Percentiles rank a stretch among this genome's conserved stretches.
Evolutionary conservation across 2,329 filamentous ascomycete genomes (phyloP).

Genomic region (Metarhizium sp.): DNA sequence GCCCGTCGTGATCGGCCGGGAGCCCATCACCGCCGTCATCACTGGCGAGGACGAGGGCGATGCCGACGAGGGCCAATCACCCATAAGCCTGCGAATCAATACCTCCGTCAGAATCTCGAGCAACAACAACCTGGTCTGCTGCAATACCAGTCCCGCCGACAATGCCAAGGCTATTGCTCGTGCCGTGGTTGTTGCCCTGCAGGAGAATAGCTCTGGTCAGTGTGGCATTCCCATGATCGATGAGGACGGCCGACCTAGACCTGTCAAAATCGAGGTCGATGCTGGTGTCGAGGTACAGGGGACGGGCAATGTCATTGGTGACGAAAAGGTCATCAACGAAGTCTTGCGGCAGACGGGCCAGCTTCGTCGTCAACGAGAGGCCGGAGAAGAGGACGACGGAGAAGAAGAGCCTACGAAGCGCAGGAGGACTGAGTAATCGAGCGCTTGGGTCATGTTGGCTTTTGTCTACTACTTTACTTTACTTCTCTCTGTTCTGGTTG

Average conservation of each 20-base stretch:
- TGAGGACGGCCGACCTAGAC: constrained; percentile 31
- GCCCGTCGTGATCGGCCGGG: background rate
- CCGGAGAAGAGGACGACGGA: constrained; percentile 9
- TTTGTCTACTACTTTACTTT: background rate
- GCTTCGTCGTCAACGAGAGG: constrained; percentile 12
- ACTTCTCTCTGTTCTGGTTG: background rate
- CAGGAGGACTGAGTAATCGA: background rate
- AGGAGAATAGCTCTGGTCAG: constrained; percentile 28
- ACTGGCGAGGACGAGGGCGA: constrained; percentile 12
- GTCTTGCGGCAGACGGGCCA: constrained; percentile 15
- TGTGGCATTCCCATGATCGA: constrained; percentile 37
- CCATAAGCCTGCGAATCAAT: constrained; percentile 38
- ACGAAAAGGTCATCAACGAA: constrained; percentile 17
- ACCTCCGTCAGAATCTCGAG: constrained; percentile 36
- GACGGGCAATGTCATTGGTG: constrained; percentile 33
- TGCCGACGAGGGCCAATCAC: constrained; percentile 18
- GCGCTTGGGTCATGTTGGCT: background rate
- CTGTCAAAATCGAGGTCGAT: constrained; percentile 32
- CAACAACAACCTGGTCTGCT: constrained; percentile 38
- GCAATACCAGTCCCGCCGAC: constrained; percentile 27
- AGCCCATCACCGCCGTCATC: constrained; percentile 3
- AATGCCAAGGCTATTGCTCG: constrained; percentile 33
- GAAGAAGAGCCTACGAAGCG: constrained; percentile 7
- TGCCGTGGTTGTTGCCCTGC: constrained; percentile 34
- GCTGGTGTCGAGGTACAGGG: constrained; percentile 37